These are phyloP conservation scores for Coniferiporia sulphurascens DNA, from an alignment of 1,284 basidiomycete genomes.

Conservation along the genomic window DNA sequence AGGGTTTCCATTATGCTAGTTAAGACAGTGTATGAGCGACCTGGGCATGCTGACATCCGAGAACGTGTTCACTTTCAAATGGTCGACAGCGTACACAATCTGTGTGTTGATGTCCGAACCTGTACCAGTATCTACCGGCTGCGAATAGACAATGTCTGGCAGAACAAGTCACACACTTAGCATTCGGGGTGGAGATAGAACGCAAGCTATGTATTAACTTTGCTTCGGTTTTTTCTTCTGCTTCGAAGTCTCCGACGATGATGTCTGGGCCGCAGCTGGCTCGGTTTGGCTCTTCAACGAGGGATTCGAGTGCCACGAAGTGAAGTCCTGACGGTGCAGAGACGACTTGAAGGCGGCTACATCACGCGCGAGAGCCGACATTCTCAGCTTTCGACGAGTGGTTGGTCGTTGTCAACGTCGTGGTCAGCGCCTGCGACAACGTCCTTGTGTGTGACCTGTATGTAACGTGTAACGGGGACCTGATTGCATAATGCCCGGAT, in stretches of 20 bases:
- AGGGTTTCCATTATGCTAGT: conserved; percentile 66
- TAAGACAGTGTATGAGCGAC: background rate
- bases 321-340: conserved; percentile 57
- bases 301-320: conserved; percentile 68
- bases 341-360: conserved; percentile 61
- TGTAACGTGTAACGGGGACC: background rate
- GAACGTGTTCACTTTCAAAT: conserved; percentile 56
- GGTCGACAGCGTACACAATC: conserved; percentile 78
- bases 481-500: background rate
- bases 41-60: conserved; percentile 13
- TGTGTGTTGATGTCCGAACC: conserved; percentile 84
- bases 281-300: conserved; percentile 18
- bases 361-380: conserved; percentile 64
- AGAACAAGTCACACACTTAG: conserved; percentile 2
- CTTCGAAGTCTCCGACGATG: conserved; percentile 32
- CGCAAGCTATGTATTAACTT: conserved; percentile 34
- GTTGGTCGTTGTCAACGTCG: conserved; percentile 1
- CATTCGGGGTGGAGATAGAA: conserved; percentile 2
- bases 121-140: conserved; percentile 79
- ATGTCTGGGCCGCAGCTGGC: conserved; percentile 14
- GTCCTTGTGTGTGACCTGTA: background rate
- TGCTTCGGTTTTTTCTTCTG: conserved; percentile 65
- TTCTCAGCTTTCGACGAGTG: conserved; percentile 24
- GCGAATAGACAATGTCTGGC: conserved; percentile 72
- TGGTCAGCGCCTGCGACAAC: background rate